These are phyloP conservation scores for Hymenoscyphus albidus DNA, from an alignment of 2,329 filamentous ascomycete genomes.

Conservation along the genomic window DNA sequence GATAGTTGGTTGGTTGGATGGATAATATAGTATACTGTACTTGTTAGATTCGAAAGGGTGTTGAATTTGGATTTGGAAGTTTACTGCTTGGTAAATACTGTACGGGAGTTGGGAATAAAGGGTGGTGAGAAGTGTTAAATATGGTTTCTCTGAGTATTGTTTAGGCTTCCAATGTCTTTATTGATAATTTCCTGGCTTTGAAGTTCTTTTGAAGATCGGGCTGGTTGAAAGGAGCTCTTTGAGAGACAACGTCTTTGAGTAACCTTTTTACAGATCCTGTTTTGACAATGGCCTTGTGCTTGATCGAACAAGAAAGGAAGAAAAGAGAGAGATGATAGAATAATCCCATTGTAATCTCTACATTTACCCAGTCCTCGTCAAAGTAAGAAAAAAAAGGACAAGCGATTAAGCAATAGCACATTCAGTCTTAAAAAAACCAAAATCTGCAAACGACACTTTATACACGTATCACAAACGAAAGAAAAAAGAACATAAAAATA, in stretches of 20 bases:
- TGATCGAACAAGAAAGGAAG: not conserved
- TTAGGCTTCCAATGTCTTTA: not conserved
- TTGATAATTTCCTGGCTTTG: not conserved
- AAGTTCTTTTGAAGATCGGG: not conserved
- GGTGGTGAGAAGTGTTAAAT: no score
- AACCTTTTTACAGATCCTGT: not conserved
- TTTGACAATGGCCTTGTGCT: not conserved
- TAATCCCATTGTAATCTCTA: not conserved
- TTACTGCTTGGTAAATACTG: no score
- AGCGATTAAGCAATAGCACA: not conserved
- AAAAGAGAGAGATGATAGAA: not conserved
- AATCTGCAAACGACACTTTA: not conserved
- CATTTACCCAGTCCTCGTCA: not conserved
- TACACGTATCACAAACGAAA: not conserved
- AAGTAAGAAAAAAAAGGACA: not conserved
- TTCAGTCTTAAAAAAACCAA: not conserved
- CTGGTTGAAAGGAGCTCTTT: not conserved
- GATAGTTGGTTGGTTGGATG: no score
- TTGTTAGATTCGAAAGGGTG: no score
- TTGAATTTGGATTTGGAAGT: no score
- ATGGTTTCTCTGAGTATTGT: no score
- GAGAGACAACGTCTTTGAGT: not conserved
- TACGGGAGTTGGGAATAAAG: no score
- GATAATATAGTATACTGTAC: no score
- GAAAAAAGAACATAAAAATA: not conserved